Base-by-base conservation (phyloP, 805 yeast species). In the Kazachstania psychrophila region DNA sequence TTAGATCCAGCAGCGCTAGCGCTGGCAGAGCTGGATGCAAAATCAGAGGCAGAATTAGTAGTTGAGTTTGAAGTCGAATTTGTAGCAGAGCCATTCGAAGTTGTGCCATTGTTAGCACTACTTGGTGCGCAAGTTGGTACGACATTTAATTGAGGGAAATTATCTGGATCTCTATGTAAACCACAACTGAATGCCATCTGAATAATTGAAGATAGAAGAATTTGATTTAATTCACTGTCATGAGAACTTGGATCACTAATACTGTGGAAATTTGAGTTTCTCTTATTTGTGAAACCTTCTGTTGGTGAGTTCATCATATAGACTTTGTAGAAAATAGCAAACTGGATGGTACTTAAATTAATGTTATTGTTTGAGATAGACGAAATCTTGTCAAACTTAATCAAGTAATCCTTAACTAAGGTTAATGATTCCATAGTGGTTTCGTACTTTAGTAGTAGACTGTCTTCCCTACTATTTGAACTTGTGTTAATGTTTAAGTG, bases 101-200 rank as follows among this genome's bases (percentile, higher is more conserved):
- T 31, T 22, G 38, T 30, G 14, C 33, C 31, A 16, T 25, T 15
- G 19, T 30, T 29, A 16, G 39, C 35, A 15, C 35, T 36, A 25
- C 29, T 33, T 31, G 31, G 37, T 23, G 44, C 31, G 3, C 31
- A 13, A 5, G 51, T 43, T 4, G 53, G 36, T 2, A 52, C 51
- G 8, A 53, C 51, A 22, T 58, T 60, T 34, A 66, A 55, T 41
- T 65, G 68, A 11, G 68, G 66, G 45, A 74, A 73, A 27, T 62
- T 62, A 31, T 65, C 69, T 0, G 87, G 86, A 44, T 79, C 87
- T 46, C 86, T 65, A 51, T 79, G 78, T 18, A 79, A 51, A 0
- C 87, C 88, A 44, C 79, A 66, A 26, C 79, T 68, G 37, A 73
- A 66, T 0, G 79, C 83, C 80, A 79, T 75, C 48, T 77, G 84